Conservation (phyloP, 202 grass and related monocot genomes). For the Dendrocalamus latiflorus region DNA sequence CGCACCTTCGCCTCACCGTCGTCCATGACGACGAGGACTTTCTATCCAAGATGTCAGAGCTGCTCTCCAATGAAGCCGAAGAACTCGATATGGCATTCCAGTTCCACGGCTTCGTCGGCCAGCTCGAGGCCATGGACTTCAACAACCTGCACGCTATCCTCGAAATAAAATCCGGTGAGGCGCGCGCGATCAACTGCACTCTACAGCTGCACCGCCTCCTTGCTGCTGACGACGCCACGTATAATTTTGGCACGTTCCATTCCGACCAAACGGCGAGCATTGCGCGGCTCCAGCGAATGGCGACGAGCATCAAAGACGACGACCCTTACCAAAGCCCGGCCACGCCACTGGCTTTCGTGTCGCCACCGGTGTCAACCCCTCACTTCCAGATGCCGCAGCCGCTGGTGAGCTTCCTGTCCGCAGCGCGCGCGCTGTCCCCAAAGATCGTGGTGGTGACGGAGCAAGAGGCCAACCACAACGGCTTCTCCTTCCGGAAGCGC, state of each 20-base stretch:
- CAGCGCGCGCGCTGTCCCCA: not conserved
- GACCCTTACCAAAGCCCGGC: not conserved
- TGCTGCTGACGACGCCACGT: not conserved
- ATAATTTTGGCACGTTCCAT: not conserved
- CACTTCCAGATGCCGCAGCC: not conserved
- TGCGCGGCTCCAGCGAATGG: not conserved
- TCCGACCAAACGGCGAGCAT: not conserved
- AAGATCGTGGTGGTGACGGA: no score
- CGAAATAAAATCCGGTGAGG: conserved; percentile 24
- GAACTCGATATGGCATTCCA: conserved; percentile 28
- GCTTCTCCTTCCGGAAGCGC: no score
- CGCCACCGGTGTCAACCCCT: not conserved
- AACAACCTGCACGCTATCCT: conserved; percentile 16
- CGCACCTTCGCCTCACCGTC: conserved; percentile 33
- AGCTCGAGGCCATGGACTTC: conserved; percentile 31
- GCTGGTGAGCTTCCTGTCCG: conserved; percentile 17
- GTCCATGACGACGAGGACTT: no score
- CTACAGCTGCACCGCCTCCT: conserved; percentile 41
- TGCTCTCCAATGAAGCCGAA: conserved; percentile 2
- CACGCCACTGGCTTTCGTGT: no score
- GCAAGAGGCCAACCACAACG: no score
- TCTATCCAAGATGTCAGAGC: no score
- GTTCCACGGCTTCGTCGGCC: not conserved
- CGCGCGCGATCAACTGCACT: conserved; percentile 25
- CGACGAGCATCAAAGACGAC: not conserved